A percentile compares a stretch with the other conserved stretches of the same genome.
These are phyloP conservation scores for Lactarius vividus DNA, from an alignment of 768 basidiomycete genomes.

Conservation along the genomic window DNA sequence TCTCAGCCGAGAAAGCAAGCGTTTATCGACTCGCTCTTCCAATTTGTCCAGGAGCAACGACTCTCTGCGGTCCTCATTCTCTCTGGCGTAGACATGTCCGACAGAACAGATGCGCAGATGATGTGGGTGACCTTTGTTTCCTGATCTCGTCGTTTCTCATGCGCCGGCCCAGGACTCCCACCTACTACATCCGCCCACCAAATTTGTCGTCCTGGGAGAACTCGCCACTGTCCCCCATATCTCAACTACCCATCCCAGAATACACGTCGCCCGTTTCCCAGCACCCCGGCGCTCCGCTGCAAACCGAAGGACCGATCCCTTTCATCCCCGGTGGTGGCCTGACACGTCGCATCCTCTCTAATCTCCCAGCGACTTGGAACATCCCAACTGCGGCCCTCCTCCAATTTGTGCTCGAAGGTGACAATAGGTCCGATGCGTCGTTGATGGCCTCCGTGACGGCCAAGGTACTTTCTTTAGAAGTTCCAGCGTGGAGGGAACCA, in stretches of 20 bases:
- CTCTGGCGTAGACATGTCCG: constrained; percentile 71
- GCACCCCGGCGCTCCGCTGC: constrained; percentile 33
- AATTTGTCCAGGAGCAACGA: constrained; percentile 52
- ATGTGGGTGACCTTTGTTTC: constrained; percentile 43
- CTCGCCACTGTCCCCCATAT: constrained; percentile 45
- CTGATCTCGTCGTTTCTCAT: not conserved
- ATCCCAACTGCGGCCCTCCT: constrained; percentile 59
- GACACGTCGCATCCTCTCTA: constrained; percentile 55
- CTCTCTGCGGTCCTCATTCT: constrained; percentile 59
- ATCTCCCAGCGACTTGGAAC: constrained; percentile 45
- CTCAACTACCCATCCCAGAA: constrained; percentile 48
- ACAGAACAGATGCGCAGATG: constrained; percentile 78
- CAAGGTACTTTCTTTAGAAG: constrained; percentile 44
- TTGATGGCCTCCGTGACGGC: constrained; percentile 54
- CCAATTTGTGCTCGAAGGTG: constrained; percentile 80
- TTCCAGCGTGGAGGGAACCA: constrained; percentile 58
- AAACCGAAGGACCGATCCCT: constrained; percentile 44
- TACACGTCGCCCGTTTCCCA: constrained; percentile 51
- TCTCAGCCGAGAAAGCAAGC: constrained; percentile 62
- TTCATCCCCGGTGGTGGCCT: constrained; percentile 82
- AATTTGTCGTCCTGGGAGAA: constrained; percentile 44
- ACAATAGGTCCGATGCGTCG: constrained; percentile 71
- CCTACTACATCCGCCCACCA: constrained; percentile 51
- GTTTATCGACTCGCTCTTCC: constrained; percentile 55
- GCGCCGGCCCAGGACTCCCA: constrained; percentile 52